Evolutionary conservation across 257 asterid species (phyloP).

Genomic region (Petunia axillaris): DNA sequence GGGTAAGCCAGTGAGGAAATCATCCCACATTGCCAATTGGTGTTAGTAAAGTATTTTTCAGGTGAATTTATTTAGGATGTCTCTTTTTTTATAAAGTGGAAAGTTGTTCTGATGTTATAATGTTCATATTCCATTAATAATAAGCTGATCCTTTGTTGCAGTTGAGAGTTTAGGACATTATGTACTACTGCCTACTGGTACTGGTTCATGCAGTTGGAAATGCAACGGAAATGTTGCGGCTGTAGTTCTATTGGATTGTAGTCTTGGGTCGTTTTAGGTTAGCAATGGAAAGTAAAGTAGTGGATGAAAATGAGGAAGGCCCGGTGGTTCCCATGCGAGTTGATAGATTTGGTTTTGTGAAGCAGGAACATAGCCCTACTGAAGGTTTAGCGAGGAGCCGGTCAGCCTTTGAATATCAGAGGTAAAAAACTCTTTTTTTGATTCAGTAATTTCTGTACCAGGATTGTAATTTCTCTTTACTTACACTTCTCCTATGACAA

Average conservation of each 20-base stretch:
- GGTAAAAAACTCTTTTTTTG: slow-evolving; percentile 47
- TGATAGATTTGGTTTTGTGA: slow-evolving; percentile 77
- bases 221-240: slow-evolving; percentile 34
- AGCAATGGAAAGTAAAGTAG: slow-evolving; percentile 75
- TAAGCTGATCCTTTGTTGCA: slow-evolving; percentile 9
- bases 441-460: neutral
- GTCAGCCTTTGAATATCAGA: slow-evolving; percentile 71
- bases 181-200: neutral
- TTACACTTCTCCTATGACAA: neutral
- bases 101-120: neutral
- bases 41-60: slow-evolving; percentile 24
- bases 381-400: slow-evolving; percentile 65
- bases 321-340: slow-evolving; percentile 56
- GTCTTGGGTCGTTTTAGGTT: slow-evolving; percentile 22
- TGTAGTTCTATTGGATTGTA: slow-evolving; percentile 32
- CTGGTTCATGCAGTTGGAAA: slow-evolving; percentile 33
- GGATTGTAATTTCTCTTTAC: neutral
- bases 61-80: slow-evolving; percentile 16
- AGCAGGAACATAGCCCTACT: slow-evolving; percentile 61
- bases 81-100: neutral
- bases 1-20: slow-evolving; percentile 15
- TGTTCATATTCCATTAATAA: neutral
- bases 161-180: slow-evolving; percentile 27
- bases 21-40: slow-evolving; percentile 19
- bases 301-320: slow-evolving; percentile 58